Conservation (phyloP, 306 rosid genomes). For the Sesbania bispinosa region DNA sequence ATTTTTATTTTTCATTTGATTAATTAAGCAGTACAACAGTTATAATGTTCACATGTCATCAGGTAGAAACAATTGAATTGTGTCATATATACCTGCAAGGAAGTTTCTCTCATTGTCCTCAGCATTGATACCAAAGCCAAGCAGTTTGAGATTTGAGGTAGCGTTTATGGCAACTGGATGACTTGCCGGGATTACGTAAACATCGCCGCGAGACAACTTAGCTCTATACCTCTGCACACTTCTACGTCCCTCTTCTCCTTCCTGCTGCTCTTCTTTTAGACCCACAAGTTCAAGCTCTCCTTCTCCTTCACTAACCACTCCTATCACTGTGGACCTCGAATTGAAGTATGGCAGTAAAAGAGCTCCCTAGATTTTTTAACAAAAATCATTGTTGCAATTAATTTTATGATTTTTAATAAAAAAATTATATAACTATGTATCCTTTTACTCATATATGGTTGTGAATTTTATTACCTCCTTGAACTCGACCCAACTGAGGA, state of each 20-base stretch:
- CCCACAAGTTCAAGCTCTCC: constrained; percentile 18
- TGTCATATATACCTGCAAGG: constrained; percentile 48
- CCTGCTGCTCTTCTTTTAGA: not conserved
- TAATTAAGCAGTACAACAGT: not conserved
- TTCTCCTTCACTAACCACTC: constrained; percentile 6
- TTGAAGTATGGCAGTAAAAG: constrained; percentile 28
- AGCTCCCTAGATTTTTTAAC: constrained; percentile 17
- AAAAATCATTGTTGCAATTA: too few species aligned
- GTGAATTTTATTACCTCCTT: constrained; percentile 6
- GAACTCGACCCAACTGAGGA: not conserved
- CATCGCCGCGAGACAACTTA: constrained; percentile 6
- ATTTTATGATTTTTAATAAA: too few species aligned
- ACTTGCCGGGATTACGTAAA: constrained; percentile 32
- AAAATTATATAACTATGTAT: too few species aligned
- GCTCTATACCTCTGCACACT: constrained; percentile 15
- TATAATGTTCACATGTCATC: not conserved
- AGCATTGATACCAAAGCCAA: constrained; percentile 39
- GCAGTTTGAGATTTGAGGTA: constrained; percentile 9
- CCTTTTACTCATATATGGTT: too few species aligned
- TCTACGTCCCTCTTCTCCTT: not conserved
- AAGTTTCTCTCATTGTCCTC: constrained; percentile 41
- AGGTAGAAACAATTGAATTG: not conserved
- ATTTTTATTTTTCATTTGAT: not conserved
- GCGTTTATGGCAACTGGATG: constrained; percentile 38
- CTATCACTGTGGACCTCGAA: not conserved